phyloP scores from a whole-genome alignment of 257 asterid genomes.

The Buddleja alternifolia region DNA sequence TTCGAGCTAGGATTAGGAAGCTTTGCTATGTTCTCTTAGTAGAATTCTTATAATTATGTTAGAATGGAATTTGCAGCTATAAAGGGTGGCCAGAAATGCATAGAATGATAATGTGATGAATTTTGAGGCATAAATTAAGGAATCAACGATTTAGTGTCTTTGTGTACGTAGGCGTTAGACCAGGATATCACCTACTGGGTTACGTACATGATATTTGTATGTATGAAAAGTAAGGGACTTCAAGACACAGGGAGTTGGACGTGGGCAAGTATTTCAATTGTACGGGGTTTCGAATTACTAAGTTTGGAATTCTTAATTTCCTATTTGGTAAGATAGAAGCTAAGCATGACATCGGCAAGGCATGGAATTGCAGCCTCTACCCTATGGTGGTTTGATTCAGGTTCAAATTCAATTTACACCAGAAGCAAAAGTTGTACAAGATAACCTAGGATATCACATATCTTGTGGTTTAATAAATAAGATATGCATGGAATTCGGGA shows the following conservation, averaged over 20 bases:
- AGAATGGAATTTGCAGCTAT: slow-evolving; percentile 27
- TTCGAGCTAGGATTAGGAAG: neutral
- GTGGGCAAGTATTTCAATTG: neutral
- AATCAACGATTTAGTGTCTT: neutral
- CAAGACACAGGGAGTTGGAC: slow-evolving; percentile 9
- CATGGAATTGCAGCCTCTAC: neutral
- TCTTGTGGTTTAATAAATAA: neutral
- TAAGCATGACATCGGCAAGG: neutral
- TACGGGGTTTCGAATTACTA: slow-evolving; percentile 11
- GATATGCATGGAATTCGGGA: neutral
- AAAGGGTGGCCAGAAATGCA: neutral
- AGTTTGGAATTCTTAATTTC: neutral
- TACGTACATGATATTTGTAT: neutral
- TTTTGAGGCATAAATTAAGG: neutral
- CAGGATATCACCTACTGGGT: neutral
- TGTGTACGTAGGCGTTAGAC: slow-evolving; percentile 3
- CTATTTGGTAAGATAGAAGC: neutral
- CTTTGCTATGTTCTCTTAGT: slow-evolving; percentile 9
- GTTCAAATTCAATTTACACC: neutral
- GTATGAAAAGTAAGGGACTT: neutral
- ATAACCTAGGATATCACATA: slow-evolving; percentile 3
- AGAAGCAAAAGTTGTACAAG: neutral
- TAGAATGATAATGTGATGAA: neutral
- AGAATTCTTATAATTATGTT: slow-evolving; percentile 4
- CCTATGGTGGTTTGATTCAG: neutral